Evolutionary conservation across 805 yeast species (phyloP).

Genomic region (Schwanniomyces sp.): DNA sequence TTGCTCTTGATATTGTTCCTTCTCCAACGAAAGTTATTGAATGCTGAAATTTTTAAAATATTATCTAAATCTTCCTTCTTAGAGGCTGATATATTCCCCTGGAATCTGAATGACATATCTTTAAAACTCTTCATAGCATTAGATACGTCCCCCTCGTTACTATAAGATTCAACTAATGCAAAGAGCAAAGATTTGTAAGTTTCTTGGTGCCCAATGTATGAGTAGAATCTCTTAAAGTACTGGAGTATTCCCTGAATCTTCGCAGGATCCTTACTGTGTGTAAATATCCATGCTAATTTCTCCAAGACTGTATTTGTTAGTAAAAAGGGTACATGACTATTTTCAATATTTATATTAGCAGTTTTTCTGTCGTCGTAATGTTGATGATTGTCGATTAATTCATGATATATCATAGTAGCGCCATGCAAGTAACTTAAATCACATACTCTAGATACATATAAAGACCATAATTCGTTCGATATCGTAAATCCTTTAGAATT

Average conservation of each 20-base stretch:
- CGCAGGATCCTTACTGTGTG: slow-evolving; percentile 20
- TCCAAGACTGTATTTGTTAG: slow-evolving; percentile 25
- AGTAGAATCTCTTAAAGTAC: slow-evolving; percentile 40
- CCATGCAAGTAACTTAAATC: slow-evolving; percentile 25
- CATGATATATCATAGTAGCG: slow-evolving; percentile 35
- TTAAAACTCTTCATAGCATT: slow-evolving; percentile 23
- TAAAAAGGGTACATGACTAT: slow-evolving; percentile 30
- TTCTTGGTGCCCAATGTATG: slow-evolving; percentile 27
- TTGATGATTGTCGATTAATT: slow-evolving; percentile 27
- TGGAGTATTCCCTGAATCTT: slow-evolving; percentile 28
- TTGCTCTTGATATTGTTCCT: slow-evolving; percentile 19
- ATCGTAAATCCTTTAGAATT: slow-evolving; percentile 13
- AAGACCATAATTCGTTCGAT: slow-evolving; percentile 37
- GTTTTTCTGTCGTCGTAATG: slow-evolving; percentile 11
- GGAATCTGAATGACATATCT: slow-evolving; percentile 14
- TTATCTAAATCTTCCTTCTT: slow-evolving; percentile 8
- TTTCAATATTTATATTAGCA: slow-evolving; percentile 10
- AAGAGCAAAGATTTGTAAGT: slow-evolving; percentile 27
- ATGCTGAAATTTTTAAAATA: slow-evolving; percentile 11
- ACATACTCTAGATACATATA: slow-evolving; percentile 21
- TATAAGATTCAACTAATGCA: slow-evolving; percentile 30
- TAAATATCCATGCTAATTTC: slow-evolving; percentile 27
- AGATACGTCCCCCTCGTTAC: slow-evolving; percentile 17
- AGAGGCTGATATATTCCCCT: slow-evolving; percentile 18
- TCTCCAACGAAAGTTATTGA: slow-evolving; percentile 21